These are phyloP conservation scores for Diaporthe humulicola DNA, from an alignment of 2,329 filamentous ascomycete genomes.

Conservation along the genomic window DNA sequence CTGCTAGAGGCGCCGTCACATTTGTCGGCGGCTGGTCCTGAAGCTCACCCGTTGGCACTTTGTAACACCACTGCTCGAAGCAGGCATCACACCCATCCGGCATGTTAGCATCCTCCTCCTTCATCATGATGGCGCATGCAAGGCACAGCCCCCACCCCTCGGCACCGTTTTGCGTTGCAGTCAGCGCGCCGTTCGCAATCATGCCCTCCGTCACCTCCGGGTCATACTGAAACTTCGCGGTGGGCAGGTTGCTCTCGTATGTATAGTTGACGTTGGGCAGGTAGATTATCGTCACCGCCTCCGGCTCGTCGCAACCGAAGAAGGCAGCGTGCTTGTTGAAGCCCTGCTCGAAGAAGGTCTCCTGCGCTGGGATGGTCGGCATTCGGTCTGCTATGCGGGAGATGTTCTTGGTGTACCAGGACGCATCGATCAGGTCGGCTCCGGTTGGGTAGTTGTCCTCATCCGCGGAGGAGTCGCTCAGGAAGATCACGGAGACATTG, in stretches of 20 bases:
- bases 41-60: not conserved
- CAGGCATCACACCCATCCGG: conserved; percentile 30
- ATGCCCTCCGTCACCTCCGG: conserved; percentile 23
- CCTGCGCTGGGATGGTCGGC: conserved; percentile 11
- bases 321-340: conserved; percentile 19
- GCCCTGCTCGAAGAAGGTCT: not conserved
- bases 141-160: conserved; percentile 24
- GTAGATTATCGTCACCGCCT: conserved; percentile 31
- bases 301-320: conserved; percentile 25
- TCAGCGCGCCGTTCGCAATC: conserved; percentile 17
- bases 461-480: conserved; percentile 18
- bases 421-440: not conserved
- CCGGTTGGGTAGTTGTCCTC: conserved; percentile 18
- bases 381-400: conserved; percentile 10
- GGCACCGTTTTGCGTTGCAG: conserved; percentile 20
- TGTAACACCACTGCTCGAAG: conserved; percentile 27
- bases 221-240: not conserved
- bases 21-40: not conserved
- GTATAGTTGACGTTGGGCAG: conserved; percentile 30
- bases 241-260: conserved; percentile 24
- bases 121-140: conserved; percentile 29
- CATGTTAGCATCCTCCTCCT: conserved; percentile 7
- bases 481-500: conserved; percentile 17
- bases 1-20: not conserved
- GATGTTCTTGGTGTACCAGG: conserved; percentile 12